Conservation (phyloP, 495 filamentous ascomycete species). For the Collariella sp. region DNA sequence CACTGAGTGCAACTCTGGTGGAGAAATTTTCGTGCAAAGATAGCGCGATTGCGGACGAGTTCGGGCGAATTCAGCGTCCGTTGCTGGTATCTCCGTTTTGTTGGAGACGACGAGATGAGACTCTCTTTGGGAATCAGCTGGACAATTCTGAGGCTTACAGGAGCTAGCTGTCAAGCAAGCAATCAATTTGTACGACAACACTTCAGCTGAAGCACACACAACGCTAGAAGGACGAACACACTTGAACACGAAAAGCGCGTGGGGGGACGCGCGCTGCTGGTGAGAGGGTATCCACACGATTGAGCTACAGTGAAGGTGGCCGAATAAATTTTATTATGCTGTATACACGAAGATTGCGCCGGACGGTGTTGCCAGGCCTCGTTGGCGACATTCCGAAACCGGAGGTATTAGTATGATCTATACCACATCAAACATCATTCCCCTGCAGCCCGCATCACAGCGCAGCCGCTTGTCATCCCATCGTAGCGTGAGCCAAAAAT, state of each 20-base stretch:
- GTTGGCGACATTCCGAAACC: neutral
- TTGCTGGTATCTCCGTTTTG: too few species aligned
- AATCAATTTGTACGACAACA: neutral
- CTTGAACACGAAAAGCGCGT: neutral
- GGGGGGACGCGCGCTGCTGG: neutral
- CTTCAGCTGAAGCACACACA: neutral
- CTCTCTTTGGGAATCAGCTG: too few species aligned
- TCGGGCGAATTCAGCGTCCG: too few species aligned
- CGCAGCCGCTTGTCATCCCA: conserved; percentile 13
- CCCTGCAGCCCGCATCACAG: conserved; percentile 19
- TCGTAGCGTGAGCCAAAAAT: conserved; percentile 13
- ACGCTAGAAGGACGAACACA: neutral
- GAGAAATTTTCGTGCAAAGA: neutral
- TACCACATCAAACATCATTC: neutral
- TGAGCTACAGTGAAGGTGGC: neutral
- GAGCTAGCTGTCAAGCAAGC: too few species aligned
- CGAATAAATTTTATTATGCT: conserved; percentile 2
- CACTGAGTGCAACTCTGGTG: neutral
- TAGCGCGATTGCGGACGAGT: neutral
- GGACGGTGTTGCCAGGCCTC: neutral
- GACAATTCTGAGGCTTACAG: too few species aligned
- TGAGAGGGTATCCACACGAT: neutral
- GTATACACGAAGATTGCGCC: neutral
- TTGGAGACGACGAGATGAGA: too few species aligned
- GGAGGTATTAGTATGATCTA: conserved; percentile 7